A percentile compares a stretch with the other conserved stretches of the same genome.
These are phyloP conservation scores for Pachyrhizus erosus DNA, from an alignment of 306 rosid genomes.

Conservation along the genomic window DNA sequence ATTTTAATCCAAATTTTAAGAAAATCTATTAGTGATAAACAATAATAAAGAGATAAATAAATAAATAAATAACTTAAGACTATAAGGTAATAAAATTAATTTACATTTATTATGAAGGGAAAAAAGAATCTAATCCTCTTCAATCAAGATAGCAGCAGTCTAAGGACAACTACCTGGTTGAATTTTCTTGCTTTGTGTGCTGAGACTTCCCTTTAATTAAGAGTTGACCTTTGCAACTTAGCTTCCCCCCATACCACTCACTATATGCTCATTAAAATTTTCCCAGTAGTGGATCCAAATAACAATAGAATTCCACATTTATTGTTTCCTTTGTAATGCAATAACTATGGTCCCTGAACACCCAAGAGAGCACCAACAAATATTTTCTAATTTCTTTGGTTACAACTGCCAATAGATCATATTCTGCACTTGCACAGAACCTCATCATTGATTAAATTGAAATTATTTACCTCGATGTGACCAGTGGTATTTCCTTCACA, in stretches of 20 bases:
- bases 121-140: not conserved
- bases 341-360: constrained; percentile 16
- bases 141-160: not conserved
- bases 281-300: not conserved
- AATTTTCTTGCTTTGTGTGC: constrained; percentile 30
- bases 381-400: not conserved
- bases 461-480: not conserved
- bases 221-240: constrained; percentile 38
- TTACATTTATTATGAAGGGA: not conserved
- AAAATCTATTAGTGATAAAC: not conserved
- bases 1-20: not conserved
- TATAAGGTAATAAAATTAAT: not conserved
- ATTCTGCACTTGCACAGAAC: not conserved
- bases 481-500: not conserved
- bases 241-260: not conserved
- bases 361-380: not conserved
- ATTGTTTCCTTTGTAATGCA: constrained; percentile 6
- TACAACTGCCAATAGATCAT: not conserved
- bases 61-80: not conserved
- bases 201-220: not conserved
- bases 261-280: constrained; percentile 16
- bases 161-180: not conserved
- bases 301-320: constrained; percentile 18
- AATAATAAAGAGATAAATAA: not conserved
- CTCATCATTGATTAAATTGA: not conserved